Evolutionary conservation across 1,139 yeast genomes (phyloP).

Genomic region (Geotrichum fermentans): DNA sequence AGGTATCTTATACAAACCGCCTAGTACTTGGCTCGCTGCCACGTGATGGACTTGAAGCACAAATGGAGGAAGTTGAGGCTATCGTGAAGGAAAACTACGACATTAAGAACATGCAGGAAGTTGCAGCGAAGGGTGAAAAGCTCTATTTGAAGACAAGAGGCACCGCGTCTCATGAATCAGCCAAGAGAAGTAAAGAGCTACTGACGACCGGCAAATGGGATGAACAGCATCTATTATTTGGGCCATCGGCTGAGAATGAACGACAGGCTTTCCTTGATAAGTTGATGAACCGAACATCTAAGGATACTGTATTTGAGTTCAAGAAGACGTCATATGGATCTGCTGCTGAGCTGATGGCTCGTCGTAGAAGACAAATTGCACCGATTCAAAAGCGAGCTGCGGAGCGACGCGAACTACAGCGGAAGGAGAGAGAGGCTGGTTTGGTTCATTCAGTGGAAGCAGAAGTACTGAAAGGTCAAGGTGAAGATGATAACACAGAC

Average conservation of each 20-base stretch:
- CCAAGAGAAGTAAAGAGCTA: constrained; percentile 78
- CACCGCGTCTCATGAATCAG: constrained; percentile 78
- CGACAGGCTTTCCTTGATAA: constrained; percentile 68
- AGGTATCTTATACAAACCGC: constrained; percentile 65
- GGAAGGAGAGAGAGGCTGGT: constrained; percentile 73
- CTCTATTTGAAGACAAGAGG: constrained; percentile 80
- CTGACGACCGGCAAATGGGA: constrained; percentile 81
- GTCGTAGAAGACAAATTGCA: constrained; percentile 80
- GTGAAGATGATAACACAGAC: constrained; percentile 33
- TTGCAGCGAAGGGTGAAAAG: constrained; percentile 82
- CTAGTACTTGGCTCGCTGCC: constrained; percentile 83
- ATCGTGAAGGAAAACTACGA: constrained; percentile 66
- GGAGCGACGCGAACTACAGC: constrained; percentile 58
- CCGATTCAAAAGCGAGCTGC: constrained; percentile 76
- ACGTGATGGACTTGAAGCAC: constrained; percentile 60
- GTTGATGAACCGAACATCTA: constrained; percentile 47
- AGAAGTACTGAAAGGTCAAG: constrained; percentile 50
- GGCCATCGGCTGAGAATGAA: constrained; percentile 47
- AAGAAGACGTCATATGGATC: constrained; percentile 47
- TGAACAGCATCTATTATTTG: constrained; percentile 73
- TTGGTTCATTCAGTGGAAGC: constrained; percentile 68
- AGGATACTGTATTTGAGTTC: constrained; percentile 94
- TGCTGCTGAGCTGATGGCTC: constrained; percentile 78
- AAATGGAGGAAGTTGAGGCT: constrained; percentile 66
- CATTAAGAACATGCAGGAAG: constrained; percentile 57